Evolutionary conservation across 441 rosid species (phyloP).

Genomic region (Jatropha podagrica): DNA sequence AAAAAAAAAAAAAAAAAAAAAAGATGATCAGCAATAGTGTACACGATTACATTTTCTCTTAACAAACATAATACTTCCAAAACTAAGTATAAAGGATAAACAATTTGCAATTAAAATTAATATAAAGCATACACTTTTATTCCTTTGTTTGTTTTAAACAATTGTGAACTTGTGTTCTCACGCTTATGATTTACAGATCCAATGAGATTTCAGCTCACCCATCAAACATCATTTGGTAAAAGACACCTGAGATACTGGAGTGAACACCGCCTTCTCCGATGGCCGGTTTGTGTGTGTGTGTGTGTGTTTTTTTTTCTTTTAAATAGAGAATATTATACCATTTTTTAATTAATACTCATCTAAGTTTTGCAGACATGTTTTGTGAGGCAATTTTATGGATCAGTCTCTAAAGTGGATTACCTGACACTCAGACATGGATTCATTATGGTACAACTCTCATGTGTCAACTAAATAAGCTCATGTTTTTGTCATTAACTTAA

Average conservation of each 20-base stretch:
- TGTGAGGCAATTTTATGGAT: slow-evolving; percentile 56
- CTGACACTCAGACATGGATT: slow-evolving; percentile 73
- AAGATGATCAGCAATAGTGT: too few species aligned
- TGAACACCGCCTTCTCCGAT: slow-evolving; percentile 37
- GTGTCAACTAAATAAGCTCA: too few species aligned
- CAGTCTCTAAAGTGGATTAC: slow-evolving; percentile 66
- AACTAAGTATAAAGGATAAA: neutral
- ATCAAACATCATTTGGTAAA: slow-evolving; percentile 58
- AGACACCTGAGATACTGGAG: slow-evolving; percentile 53
- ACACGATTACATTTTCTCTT: too few species aligned
- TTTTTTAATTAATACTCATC: neutral
- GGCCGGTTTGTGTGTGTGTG: slow-evolving; percentile 40
- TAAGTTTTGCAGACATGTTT: slow-evolving; percentile 40
- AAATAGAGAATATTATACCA: too few species aligned
- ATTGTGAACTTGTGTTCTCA: neutral
- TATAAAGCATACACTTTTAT: too few species aligned
- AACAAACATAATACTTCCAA: neutral
- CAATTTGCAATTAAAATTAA: neutral
- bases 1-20: too few species aligned
- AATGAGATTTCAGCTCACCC: slow-evolving; percentile 44
- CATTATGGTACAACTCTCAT: slow-evolving; percentile 40
- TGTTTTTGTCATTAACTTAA: too few species aligned
- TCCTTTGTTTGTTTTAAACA: neutral
- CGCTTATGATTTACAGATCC: slow-evolving; percentile 36
- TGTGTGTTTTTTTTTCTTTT: too few species aligned